phyloP scores from a whole-genome alignment of 352 stramenopile species.

The Globisporangium emineosum region DNA sequence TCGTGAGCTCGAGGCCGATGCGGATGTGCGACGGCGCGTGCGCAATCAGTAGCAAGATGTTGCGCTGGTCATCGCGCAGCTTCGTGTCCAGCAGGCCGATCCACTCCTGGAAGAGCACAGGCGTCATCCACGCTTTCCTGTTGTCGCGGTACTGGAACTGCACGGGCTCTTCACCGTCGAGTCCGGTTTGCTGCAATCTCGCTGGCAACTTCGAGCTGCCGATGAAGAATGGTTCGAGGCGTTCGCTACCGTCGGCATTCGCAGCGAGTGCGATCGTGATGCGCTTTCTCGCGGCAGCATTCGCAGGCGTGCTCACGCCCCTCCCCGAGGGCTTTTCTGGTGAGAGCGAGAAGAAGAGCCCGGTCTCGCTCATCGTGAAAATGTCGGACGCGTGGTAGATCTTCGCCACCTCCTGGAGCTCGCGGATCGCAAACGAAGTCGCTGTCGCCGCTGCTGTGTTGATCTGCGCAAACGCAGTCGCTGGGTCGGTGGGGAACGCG shows the following conservation, averaged over 20 bases:
- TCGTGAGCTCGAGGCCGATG: constrained; percentile 50
- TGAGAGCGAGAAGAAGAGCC: constrained; percentile 46
- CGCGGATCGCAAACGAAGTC: constrained; percentile 18
- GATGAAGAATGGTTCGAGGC: constrained; percentile 56
- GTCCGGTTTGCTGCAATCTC: constrained; percentile 5
- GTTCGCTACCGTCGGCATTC: constrained; percentile 53
- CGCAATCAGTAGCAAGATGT: constrained; percentile 38
- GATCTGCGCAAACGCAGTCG: constrained; percentile 3
- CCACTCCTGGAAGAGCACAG: constrained; percentile 60
- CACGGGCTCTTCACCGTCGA: constrained; percentile 7
- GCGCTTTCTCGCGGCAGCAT: constrained; percentile 22
- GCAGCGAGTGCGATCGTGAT: constrained; percentile 39
- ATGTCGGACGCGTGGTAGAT: constrained; percentile 46
- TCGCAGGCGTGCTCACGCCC: constrained; percentile 9
- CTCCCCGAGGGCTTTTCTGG: constrained; percentile 41
- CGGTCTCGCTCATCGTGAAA: constrained; percentile 58
- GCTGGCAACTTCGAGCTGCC: constrained; percentile 26
- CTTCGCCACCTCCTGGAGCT: constrained; percentile 35
- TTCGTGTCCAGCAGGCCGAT: constrained; percentile 42
- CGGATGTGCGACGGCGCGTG: constrained; percentile 43
- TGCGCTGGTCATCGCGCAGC: constrained; percentile 42
- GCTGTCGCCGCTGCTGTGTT: constrained; percentile 5
- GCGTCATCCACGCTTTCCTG: constrained; percentile 49
- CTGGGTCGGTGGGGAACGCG: background rate
- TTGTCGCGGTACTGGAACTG: constrained; percentile 57